phyloP scores from a whole-genome alignment of 305 asterid species.

The Fraxinus platypoda region DNA sequence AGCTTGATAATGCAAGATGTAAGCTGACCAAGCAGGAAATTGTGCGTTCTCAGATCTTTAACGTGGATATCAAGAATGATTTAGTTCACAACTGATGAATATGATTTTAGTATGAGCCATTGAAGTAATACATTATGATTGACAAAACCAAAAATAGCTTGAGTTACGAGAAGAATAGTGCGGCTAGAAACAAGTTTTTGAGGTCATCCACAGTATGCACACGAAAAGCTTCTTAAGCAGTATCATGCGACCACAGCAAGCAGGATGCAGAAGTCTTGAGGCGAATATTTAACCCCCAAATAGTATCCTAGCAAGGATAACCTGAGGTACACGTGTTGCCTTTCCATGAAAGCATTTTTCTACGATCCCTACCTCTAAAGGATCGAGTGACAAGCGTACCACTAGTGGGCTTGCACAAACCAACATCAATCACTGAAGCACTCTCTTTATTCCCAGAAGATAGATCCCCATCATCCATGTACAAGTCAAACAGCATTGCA shows the following conservation, averaged over 20 bases:
- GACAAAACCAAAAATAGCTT: not conserved
- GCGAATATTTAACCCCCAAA: constrained; percentile 6
- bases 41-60: not conserved
- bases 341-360: constrained; percentile 97
- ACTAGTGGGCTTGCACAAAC: constrained; percentile 71
- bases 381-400: constrained; percentile 69
- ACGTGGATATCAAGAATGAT: not conserved
- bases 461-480: constrained; percentile 49
- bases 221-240: not conserved
- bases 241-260: not conserved
- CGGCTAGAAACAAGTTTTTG: not conserved
- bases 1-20: not conserved
- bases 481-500: constrained; percentile 89
- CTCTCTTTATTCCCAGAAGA: constrained; percentile 45
- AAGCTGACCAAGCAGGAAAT: not conserved
- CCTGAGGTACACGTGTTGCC: constrained; percentile 65
- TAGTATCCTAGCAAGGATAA: constrained; percentile 57
- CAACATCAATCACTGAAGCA: constrained; percentile 71
- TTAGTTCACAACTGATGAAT: not conserved
- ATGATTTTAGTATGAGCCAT: not conserved
- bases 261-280: not conserved
- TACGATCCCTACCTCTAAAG: constrained; percentile 83
- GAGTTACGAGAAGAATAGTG: not conserved
- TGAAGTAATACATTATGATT: not conserved
- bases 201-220: not conserved